phyloP scores from a whole-genome alignment of 2,329 filamentous ascomycete genomes.

The Blumeria hordei region DNA sequence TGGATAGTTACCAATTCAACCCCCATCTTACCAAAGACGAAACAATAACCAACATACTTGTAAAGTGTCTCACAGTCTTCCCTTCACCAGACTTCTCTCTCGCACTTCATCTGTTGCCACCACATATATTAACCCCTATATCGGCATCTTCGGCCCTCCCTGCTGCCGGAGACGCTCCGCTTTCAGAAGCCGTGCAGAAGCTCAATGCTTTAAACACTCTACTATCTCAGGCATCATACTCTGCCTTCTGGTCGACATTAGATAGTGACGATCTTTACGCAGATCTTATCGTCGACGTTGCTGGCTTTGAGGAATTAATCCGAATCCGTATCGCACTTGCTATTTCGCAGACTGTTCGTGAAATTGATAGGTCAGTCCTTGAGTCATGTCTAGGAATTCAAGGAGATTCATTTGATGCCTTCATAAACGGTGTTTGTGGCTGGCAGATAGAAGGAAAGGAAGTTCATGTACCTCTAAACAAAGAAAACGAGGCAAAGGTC shows the following conservation, averaged over 20 bases:
- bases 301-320: constrained; percentile 85
- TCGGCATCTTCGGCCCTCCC: constrained; percentile 23
- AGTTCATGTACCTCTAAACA: constrained; percentile 68
- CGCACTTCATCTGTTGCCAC: constrained; percentile 77
- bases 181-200: constrained; percentile 65
- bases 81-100: constrained; percentile 88
- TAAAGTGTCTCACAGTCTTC: constrained; percentile 94
- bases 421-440: constrained; percentile 62
- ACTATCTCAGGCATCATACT: constrained; percentile 76
- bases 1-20: constrained; percentile 88
- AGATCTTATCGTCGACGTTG: constrained; percentile 80
- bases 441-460: constrained; percentile 47
- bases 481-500: constrained; percentile 94
- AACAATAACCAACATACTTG: constrained; percentile 94
- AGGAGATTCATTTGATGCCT: constrained; percentile 45
- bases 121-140: constrained; percentile 44
- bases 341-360: constrained; percentile 57
- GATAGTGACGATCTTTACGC: constrained; percentile 90
- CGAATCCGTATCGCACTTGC: constrained; percentile 73
- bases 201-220: constrained; percentile 45
- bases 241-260: constrained; percentile 76
- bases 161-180: constrained; percentile 34
- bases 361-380: constrained; percentile 41
- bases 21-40: constrained; percentile 92
- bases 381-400: constrained; percentile 56